phyloP scores from a whole-genome alignment of 441 rosid species.

The Pelargonium myrrhifolium region DNA sequence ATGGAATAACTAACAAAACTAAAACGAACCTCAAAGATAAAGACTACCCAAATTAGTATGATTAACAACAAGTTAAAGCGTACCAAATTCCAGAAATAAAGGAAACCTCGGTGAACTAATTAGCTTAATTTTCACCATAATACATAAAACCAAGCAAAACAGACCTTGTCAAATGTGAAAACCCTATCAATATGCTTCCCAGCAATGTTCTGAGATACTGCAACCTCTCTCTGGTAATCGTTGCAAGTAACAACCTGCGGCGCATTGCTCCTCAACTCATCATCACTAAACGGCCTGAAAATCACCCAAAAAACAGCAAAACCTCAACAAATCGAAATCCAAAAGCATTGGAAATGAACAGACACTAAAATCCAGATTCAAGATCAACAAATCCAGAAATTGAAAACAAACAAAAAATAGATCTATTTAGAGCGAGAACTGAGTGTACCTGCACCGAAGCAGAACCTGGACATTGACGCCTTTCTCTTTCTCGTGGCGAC shows the following conservation, averaged over 20 bases:
- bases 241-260: conserved; percentile 80
- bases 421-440: neutral
- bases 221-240: conserved; percentile 80
- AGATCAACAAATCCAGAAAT: neutral
- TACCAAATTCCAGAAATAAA: too few species aligned
- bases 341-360: too few species aligned
- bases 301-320: neutral
- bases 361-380: too few species aligned
- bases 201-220: conserved; percentile 74
- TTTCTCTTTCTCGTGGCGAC: conserved; percentile 39
- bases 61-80: too few species aligned
- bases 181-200: conserved; percentile 93
- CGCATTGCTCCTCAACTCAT: conserved; percentile 63
- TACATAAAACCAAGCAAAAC: neutral
- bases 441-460: conserved; percentile 56
- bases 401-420: neutral
- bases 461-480: conserved; percentile 96
- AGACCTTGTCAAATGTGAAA: conserved; percentile 82
- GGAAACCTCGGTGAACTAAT: too few species aligned
- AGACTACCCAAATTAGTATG: too few species aligned
- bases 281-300: conserved; percentile 76
- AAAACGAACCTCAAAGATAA: too few species aligned
- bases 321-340: too few species aligned
- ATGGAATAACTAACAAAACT: too few species aligned
- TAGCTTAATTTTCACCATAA: neutral